phyloP scores from a whole-genome alignment of 164 flowering plant genomes.

The Akebia trifoliata region DNA sequence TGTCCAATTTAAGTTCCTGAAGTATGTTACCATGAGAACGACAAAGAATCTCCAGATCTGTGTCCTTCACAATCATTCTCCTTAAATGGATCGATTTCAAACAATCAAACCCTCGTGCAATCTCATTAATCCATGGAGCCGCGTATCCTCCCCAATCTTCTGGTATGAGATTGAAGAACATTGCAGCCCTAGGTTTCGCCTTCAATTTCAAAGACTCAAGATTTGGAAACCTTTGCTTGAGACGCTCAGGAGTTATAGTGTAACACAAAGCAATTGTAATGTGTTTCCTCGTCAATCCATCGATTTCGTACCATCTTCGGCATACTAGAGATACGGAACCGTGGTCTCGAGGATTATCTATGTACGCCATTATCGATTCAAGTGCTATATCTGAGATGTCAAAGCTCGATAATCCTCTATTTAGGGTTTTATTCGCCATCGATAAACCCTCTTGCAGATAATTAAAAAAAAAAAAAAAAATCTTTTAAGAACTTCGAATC shows the following conservation, averaged over 20 bases:
- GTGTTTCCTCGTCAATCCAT: constrained; percentile 67
- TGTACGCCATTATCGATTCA: constrained; percentile 54
- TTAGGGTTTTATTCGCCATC: constrained; percentile 31
- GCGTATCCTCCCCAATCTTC: constrained; percentile 97
- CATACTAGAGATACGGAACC: constrained; percentile 74
- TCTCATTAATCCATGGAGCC: constrained; percentile 71
- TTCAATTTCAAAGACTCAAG: constrained; percentile 77
- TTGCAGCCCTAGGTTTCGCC: constrained; percentile 95
- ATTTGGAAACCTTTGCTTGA: constrained; percentile 47
- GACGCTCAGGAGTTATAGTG: constrained; percentile 55
- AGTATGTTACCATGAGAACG: constrained; percentile 46
- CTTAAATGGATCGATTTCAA: constrained; percentile 73
- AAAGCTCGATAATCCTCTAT: constrained; percentile 18
- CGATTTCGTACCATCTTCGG: constrained; percentile 66
- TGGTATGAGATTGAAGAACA: constrained; percentile 90
- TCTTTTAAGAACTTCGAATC: no score
- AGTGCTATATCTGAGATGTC: constrained; percentile 52
- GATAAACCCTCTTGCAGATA: neutral
- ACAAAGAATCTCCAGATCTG: constrained; percentile 63
- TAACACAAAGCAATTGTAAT: constrained; percentile 88
- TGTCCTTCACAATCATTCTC: constrained; percentile 76
- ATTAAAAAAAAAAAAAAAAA: no score
- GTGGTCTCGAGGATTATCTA: constrained; percentile 65
- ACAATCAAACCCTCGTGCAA: constrained; percentile 40
- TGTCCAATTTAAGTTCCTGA: constrained; percentile 58